Percentiles rank a stretch among this genome's conserved stretches.
These are phyloP conservation scores for Moesziomyces aphidis DNA, from an alignment of 1,284 basidiomycete genomes.

Conservation along the genomic window DNA sequence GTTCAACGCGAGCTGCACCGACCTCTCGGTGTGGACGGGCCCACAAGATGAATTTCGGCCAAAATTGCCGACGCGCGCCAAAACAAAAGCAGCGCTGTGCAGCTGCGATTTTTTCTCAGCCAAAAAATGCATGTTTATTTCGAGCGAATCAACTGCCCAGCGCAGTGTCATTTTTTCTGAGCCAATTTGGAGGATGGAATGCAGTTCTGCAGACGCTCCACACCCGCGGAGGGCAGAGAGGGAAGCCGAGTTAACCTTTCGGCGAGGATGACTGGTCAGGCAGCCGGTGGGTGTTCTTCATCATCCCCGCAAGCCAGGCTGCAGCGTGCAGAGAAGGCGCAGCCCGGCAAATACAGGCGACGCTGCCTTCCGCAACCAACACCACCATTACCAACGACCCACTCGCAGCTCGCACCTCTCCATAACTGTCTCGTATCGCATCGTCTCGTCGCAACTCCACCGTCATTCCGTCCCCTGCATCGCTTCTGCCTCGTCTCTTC, in stretches of 20 bases:
- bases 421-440: neutral
- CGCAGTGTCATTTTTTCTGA: neutral
- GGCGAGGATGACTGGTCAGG: neutral
- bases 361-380: neutral
- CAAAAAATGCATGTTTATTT: neutral
- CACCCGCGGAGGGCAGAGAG: neutral
- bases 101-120: neutral
- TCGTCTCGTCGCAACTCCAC: neutral
- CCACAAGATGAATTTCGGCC: neutral
- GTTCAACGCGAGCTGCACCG: neutral
- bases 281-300: neutral
- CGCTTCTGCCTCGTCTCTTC: neutral
- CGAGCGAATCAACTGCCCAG: neutral
- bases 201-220: neutral
- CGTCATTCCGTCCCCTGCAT: neutral
- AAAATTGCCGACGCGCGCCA: neutral
- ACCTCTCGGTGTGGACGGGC: too few species aligned
- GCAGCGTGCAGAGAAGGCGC: neutral
- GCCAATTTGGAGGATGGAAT: neutral
- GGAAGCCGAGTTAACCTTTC: too few species aligned
- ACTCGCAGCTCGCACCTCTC: neutral
- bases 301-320: neutral
- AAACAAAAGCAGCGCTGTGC: neutral
- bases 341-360: too few species aligned
- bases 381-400: neutral